These are phyloP conservation scores for Starmerella stellata DNA, from an alignment of 805 yeast genomes.

Conservation along the genomic window DNA sequence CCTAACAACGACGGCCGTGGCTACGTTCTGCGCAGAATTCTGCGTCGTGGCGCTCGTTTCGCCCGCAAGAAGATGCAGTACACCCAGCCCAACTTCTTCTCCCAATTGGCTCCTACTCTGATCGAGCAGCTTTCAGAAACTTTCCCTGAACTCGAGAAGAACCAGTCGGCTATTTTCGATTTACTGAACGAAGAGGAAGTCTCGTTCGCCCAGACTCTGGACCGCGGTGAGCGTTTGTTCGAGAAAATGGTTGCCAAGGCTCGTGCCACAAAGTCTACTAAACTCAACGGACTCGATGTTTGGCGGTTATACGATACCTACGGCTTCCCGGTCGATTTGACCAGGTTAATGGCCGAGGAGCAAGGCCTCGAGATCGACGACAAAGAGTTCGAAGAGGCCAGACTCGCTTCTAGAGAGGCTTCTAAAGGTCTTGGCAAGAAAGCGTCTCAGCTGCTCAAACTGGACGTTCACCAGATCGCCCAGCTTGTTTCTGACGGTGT, in stretches of 20 bases:
- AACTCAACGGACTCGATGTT: constrained; percentile 80
- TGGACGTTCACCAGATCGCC: constrained; percentile 81
- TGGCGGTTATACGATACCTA: constrained; percentile 98
- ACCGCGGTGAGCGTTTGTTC: constrained; percentile 92
- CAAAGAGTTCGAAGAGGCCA: constrained; percentile 79
- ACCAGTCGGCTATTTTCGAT: constrained; percentile 61
- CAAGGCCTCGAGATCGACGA: constrained; percentile 85
- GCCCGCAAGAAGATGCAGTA: constrained; percentile 91
- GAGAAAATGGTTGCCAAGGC: constrained; percentile 84
- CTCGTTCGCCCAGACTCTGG: constrained; percentile 85
- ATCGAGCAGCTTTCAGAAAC: constrained; percentile 71
- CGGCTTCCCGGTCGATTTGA: constrained; percentile 97
- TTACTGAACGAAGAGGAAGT: constrained; percentile 91
- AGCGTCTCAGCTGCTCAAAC: constrained; percentile 41
- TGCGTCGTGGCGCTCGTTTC: constrained; percentile 95
- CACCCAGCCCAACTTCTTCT: constrained; percentile 87
- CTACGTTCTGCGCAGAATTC: constrained; percentile 86
- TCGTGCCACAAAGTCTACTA: constrained; percentile 50
- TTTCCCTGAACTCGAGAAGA: constrained; percentile 77
- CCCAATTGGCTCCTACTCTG: constrained; percentile 78
- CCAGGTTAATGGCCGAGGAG: constrained; percentile 97
- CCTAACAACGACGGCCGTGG: constrained; percentile 99
- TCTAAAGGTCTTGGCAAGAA: constrained; percentile 47
- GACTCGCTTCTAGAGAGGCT: constrained; percentile 77
- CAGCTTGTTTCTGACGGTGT: constrained; percentile 42